phyloP scores from a whole-genome alignment of 768 basidiomycete species.

The Antrodiella citrinella region DNA sequence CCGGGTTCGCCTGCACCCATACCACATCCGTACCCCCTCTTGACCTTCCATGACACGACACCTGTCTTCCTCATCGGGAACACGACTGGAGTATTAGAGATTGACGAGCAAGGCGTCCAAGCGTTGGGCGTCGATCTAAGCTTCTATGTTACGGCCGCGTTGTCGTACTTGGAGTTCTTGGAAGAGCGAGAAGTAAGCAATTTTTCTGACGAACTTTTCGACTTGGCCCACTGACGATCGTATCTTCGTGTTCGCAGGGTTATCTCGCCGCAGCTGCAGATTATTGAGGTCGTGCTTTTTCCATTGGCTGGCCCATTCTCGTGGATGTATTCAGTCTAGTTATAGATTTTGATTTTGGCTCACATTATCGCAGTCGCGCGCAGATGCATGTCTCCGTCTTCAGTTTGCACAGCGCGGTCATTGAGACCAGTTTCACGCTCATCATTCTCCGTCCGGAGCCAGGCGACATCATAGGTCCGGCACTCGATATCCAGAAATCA shows the following conservation, averaged over 20 bases:
- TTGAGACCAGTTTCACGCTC: too few relatives aligned
- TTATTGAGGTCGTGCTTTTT: too few relatives aligned
- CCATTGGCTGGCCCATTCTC: too few relatives aligned
- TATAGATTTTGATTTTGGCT: too few relatives aligned
- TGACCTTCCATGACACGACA: slow-evolving; percentile 67
- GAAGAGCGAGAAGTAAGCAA: slow-evolving; percentile 65
- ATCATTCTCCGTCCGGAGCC: too few relatives aligned
- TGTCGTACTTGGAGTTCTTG: slow-evolving; percentile 73
- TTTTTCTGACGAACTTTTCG: neutral
- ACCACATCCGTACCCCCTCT: slow-evolving; percentile 35
- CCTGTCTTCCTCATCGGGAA: slow-evolving; percentile 53
- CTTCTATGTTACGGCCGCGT: slow-evolving; percentile 69
- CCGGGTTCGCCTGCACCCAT: slow-evolving; percentile 13
- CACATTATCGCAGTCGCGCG: too few relatives aligned
- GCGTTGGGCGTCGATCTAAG: slow-evolving; percentile 63
- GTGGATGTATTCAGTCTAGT: too few relatives aligned
- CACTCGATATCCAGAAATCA: too few relatives aligned
- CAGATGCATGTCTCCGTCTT: too few relatives aligned
- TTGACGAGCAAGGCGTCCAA: slow-evolving; percentile 48
- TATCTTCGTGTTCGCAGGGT: slow-evolving; percentile 15
- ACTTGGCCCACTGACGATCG: neutral
- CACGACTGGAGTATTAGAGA: slow-evolving; percentile 53
- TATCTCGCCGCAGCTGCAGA: slow-evolving; percentile 25
- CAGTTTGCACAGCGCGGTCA: too few relatives aligned
- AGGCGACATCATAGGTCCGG: too few relatives aligned